Conservation (phyloP, 1,284 basidiomycete genomes). For the Mrakiaceae sp. region DNA sequence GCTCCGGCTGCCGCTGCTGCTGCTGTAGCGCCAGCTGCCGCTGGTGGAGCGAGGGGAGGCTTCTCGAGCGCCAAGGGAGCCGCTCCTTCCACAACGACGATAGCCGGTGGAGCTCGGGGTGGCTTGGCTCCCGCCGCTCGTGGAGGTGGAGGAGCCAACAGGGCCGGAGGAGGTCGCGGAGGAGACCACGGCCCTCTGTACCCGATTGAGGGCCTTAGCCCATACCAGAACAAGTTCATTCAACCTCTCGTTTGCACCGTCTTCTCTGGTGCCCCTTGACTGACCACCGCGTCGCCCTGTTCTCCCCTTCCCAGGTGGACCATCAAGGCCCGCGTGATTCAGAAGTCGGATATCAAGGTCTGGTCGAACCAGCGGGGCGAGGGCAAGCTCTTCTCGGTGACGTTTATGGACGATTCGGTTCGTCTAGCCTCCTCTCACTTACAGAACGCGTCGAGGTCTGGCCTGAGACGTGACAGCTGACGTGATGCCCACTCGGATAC, state of each 20-base stretch:
- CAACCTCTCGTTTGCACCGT: background rate
- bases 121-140: conserved; percentile 22
- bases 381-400: conserved; percentile 89
- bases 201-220: conserved; percentile 90
- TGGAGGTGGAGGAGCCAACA: conserved; percentile 19
- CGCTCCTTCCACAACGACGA: conserved; percentile 24
- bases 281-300: background rate
- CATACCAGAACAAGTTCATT: conserved; percentile 80
- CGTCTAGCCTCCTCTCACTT: conserved; percentile 20
- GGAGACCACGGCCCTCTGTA: conserved; percentile 44
- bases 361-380: conserved; percentile 89
- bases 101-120: conserved; percentile 21
- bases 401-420: conserved; percentile 80
- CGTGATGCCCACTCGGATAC: background rate
- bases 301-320: conserved; percentile 51
- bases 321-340: conserved; percentile 86
- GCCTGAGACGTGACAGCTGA: background rate
- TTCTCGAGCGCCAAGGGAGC: conserved; percentile 22
- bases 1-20: conserved; percentile 19
- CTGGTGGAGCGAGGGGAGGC: conserved; percentile 25
- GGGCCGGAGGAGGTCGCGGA: conserved; percentile 19
- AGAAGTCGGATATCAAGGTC: conserved; percentile 78
- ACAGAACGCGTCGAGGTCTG: background rate
- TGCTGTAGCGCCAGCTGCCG: conserved; percentile 21
- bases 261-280: background rate